Conservation (phyloP, 768 basidiomycete species). For the Scleroderma citrinum region DNA sequence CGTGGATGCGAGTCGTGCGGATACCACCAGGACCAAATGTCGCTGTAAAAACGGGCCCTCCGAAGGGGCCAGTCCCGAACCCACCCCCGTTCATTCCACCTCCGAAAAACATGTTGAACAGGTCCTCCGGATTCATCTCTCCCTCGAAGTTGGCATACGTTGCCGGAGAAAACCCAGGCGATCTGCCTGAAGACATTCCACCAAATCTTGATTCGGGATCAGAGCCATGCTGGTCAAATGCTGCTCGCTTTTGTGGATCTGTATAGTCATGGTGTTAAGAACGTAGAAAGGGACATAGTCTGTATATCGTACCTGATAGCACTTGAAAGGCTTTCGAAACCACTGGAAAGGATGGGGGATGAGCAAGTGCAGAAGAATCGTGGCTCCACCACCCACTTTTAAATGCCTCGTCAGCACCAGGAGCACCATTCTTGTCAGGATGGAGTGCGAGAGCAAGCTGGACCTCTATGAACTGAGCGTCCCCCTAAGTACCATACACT, state of each 20-base stretch:
- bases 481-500: background rate
- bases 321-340: constrained; percentile 98
- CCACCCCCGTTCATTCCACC: constrained; percentile 44
- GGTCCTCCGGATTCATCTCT: constrained; percentile 90
- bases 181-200: constrained; percentile 54
- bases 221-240: constrained; percentile 75
- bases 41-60: constrained; percentile 60
- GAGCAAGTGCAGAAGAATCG: background rate
- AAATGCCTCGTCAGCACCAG: constrained; percentile 98
- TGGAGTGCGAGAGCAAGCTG: constrained; percentile 86
- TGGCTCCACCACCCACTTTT: constrained; percentile 60
- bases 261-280: constrained; percentile 5
- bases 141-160: constrained; percentile 62
- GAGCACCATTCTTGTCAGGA: constrained; percentile 93
- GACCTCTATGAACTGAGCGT: constrained; percentile 6
- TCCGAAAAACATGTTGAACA: constrained; percentile 99
- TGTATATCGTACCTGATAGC: constrained; percentile 54
- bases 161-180: constrained; percentile 44
- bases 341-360: constrained; percentile 45
- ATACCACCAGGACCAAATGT: constrained; percentile 83
- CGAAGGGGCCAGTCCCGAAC: constrained; percentile 49
- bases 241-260: constrained; percentile 88
- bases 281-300: background rate
- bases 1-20: constrained; percentile 53
- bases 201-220: constrained; percentile 84